Base-by-base conservation (phyloP, 192 early-diverging fungal genomes). In the Coemansia sp. region DNA sequence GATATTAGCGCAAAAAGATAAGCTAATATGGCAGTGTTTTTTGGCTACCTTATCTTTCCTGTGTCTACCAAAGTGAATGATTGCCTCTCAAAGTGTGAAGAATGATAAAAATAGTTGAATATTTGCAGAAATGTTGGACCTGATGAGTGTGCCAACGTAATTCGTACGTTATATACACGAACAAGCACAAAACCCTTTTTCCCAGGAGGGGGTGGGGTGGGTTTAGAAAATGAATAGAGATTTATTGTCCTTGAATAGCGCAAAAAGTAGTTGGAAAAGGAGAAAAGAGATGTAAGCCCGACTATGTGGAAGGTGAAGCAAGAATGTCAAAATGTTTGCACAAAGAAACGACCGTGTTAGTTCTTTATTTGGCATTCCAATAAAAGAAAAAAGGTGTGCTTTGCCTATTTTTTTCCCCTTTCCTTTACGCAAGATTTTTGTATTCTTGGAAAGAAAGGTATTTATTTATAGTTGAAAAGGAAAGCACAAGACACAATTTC, bases 261-360 rank as follows among this genome's bases (percentile, higher is more conserved):
- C n/a, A 36, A 50, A 53, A 9, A 15, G 62, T 19, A 15, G 36
- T 53, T 53, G 17, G 14, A 38, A 48, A 63, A 52, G 52, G 62
- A 5, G 29, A n/a, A 62, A 13, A 19, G 17, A 4, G 60, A 43
- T 4, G 4, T 4, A 9, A 38, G 36, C 36, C 4, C 36, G 9
- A 38, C 9, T 38, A 38, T 4, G 36, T 38, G 7, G 6, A 20
- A 50, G 48, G 2, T 50, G 22, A 50, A 50, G 22, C 8, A 50
- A 13, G 22, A 46, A n/a, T n/a, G 10, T n/a, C 17, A 23, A 23
- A 23, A 9, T 7, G 48, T 20, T 7, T 9, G 48, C 22, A 50
- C 22, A 50, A 50, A 50, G 48, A 50, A 50, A 50, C n/a, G 22
- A 50, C 13, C 43, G 17, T 46, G 13, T 46, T n/a, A n/a, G 0